phyloP scores from a whole-genome alignment of 331 rosid genomes.

The Pyrus hybrid region DNA sequence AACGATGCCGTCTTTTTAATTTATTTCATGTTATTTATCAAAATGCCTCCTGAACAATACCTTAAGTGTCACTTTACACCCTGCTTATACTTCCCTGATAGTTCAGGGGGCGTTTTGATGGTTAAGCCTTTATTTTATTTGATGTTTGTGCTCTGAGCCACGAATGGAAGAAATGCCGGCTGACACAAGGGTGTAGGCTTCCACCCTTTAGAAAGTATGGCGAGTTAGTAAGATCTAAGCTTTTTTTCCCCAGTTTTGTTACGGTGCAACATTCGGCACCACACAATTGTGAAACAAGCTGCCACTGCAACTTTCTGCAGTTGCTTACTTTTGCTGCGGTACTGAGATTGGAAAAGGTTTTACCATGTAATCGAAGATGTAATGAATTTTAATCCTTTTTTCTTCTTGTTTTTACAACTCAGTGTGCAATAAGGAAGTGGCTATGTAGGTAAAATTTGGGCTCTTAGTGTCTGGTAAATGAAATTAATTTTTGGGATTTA shows the following conservation, averaged over 20 bases:
- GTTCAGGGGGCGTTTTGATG: too few species aligned
- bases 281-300: background rate
- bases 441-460: background rate
- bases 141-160: background rate
- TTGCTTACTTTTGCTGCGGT: background rate
- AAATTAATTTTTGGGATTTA: background rate
- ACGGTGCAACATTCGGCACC: background rate
- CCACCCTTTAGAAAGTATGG: background rate
- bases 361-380: background rate
- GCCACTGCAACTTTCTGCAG: background rate
- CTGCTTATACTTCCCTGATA: too few species aligned
- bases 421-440: background rate
- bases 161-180: background rate
- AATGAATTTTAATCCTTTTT: background rate
- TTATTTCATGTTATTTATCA: background rate
- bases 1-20: background rate
- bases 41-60: too few species aligned
- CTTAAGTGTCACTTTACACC: too few species aligned
- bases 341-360: background rate
- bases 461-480: background rate
- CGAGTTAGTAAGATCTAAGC: background rate
- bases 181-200: background rate
- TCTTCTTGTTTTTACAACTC: background rate
- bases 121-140: too few species aligned
- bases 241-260: background rate